phyloP scores from a whole-genome alignment of 2,329 filamentous ascomycete genomes.

The Mollisia scopiformis region DNA sequence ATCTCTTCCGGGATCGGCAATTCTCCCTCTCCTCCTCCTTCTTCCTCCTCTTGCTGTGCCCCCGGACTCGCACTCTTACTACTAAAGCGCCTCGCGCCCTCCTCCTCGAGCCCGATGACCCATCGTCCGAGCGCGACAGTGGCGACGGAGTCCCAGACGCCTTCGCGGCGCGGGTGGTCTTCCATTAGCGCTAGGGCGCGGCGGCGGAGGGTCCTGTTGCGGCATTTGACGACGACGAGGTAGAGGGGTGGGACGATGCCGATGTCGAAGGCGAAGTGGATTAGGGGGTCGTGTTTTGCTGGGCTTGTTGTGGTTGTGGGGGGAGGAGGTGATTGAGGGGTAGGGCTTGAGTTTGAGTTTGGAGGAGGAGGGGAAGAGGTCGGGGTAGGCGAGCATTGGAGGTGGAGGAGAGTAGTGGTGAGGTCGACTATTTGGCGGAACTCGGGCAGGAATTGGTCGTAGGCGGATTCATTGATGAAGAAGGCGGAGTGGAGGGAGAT shows the following conservation, averaged over 20 bases:
- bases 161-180: conserved; percentile 63
- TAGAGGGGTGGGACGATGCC: conserved; percentile 67
- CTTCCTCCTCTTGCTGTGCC: no score
- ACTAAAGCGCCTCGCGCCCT: conserved; percentile 12
- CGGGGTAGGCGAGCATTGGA: conserved; percentile 9
- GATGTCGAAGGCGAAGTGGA: conserved; percentile 60
- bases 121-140: conserved; percentile 19
- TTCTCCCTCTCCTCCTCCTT: neutral
- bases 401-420: conserved; percentile 7
- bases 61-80: no score
- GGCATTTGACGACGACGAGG: conserved; percentile 66
- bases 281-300: neutral
- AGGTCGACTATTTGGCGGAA: conserved; percentile 18
- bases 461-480: conserved; percentile 21
- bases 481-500: conserved; percentile 21
- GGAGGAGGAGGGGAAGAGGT: neutral
- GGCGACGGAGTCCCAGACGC: conserved; percentile 60
- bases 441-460: conserved; percentile 22
- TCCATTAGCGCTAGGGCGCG: conserved; percentile 62
- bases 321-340: neutral
- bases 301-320: no score
- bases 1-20: conserved; percentile 21
- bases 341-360: neutral
- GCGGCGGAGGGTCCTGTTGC: conserved; percentile 56
- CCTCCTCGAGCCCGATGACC: conserved; percentile 26